Conservation (phyloP, 2,329 filamentous ascomycete genomes). For the Ophiostoma ulmi region DNA sequence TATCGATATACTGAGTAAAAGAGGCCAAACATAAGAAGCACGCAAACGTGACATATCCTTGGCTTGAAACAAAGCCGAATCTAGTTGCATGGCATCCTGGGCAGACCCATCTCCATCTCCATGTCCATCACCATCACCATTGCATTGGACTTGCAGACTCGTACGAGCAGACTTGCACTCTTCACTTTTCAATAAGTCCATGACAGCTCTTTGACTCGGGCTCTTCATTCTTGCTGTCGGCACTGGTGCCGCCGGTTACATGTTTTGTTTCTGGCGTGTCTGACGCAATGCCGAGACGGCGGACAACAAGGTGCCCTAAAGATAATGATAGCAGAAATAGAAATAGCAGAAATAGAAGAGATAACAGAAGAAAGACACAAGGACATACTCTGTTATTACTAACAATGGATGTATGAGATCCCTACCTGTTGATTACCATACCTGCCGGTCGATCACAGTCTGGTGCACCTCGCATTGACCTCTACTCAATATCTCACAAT, state of each 20-base stretch:
- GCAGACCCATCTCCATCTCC: background rate
- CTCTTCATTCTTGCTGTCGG: background rate
- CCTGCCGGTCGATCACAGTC: conserved; percentile 4
- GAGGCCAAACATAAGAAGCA: background rate
- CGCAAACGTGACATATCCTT: background rate
- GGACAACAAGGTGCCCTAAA: background rate
- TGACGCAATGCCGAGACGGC: background rate
- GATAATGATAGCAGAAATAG: background rate
- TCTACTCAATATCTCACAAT: background rate
- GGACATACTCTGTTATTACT: background rate
- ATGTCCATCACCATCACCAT: no score
- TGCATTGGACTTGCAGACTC: no score
- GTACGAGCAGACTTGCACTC: no score
- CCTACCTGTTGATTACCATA: background rate
- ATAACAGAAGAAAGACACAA: background rate
- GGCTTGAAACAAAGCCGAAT: conserved; percentile 2
- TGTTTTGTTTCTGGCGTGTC: background rate
- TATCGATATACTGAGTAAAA: no score
- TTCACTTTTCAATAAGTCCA: no score
- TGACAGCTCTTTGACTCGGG: background rate
- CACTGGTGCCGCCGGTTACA: conserved; percentile 1
- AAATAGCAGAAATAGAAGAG: no score
- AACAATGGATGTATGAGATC: no score
- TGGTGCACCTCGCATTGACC: background rate
- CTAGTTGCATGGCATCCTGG: conserved; percentile 1